Conservation (phyloP, 345 rosid genomes). For the Durio zibethinus region DNA sequence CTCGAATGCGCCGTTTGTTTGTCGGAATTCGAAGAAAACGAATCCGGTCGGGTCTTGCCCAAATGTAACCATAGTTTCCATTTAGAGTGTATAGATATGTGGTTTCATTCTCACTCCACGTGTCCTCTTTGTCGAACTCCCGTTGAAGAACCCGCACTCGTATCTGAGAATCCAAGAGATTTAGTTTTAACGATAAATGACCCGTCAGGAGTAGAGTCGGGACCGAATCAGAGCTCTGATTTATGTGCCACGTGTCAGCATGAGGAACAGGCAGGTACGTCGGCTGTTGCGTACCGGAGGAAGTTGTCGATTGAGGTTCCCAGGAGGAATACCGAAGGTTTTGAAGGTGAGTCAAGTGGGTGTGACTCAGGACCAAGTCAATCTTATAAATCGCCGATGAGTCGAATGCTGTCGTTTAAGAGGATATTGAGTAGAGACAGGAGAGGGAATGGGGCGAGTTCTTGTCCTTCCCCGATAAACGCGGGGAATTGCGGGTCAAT, state of each 20-base stretch:
- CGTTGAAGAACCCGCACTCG: constrained; percentile 36
- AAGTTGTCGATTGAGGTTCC: constrained; percentile 48
- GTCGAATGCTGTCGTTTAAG: constrained; percentile 54
- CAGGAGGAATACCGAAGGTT: constrained; percentile 27
- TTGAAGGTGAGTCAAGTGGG: constrained; percentile 21
- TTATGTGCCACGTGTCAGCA: constrained; percentile 27
- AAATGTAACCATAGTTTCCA: constrained; percentile 85
- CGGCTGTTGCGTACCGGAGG: constrained; percentile 25
- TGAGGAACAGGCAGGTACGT: constrained; percentile 16
- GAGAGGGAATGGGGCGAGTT: constrained; percentile 22
- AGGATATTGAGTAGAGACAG: constrained; percentile 53
- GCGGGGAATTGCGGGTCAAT: constrained; percentile 18
- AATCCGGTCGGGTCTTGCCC: constrained; percentile 74
- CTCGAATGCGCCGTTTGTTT: constrained; percentile 80
- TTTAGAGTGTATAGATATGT: constrained; percentile 86
- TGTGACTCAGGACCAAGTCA: constrained; percentile 28
- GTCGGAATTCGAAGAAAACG: constrained; percentile 76
- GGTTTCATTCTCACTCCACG: constrained; percentile 89
- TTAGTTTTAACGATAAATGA: constrained; percentile 18
- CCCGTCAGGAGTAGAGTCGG: constrained; percentile 21
- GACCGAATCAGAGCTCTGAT: constrained; percentile 30
- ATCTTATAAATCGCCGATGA: constrained; percentile 54
- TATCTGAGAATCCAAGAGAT: constrained; percentile 12
- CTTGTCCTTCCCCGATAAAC: constrained; percentile 26
- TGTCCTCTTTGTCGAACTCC: constrained; percentile 90